Evolutionary conservation across 2,329 filamentous ascomycete species (phyloP).

Genomic region (Hymenoscyphus salicellus): DNA sequence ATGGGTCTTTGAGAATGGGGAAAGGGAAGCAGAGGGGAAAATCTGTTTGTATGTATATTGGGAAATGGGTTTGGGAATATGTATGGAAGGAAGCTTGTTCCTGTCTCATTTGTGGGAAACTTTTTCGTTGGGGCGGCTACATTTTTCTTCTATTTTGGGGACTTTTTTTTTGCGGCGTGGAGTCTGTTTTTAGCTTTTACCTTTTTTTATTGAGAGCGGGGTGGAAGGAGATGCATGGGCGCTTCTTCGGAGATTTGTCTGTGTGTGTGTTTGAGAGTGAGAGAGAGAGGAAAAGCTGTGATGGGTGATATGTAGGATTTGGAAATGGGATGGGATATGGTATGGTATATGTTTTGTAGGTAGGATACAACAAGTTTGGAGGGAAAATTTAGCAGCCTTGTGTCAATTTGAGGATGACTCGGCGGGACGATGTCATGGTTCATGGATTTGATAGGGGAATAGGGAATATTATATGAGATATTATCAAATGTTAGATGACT

Average conservation of each 20-base stretch:
- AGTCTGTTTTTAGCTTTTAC: not conserved
- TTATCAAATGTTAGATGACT: not conserved
- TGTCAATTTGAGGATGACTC: too few relatives aligned
- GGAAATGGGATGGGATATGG: too few relatives aligned
- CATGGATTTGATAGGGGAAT: not conserved
- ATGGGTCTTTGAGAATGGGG: not conserved
- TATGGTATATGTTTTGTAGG: too few relatives aligned
- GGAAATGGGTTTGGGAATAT: constrained; percentile 1
- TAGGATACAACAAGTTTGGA: too few relatives aligned
- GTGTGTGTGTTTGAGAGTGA: too few relatives aligned
- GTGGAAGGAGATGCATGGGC: too few relatives aligned
- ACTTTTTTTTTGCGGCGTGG: not conserved
- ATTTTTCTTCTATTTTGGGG: not conserved
- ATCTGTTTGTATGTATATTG: constrained; percentile 7
- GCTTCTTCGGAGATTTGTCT: too few relatives aligned
- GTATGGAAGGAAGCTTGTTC: not conserved
- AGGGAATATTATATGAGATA: not conserved
- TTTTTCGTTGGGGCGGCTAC: not conserved
- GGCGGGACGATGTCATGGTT: not conserved
- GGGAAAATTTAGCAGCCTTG: too few relatives aligned
- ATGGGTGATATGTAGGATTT: too few relatives aligned
- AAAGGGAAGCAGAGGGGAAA: not conserved
- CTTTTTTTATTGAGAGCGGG: not conserved
- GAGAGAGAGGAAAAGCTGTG: too few relatives aligned
- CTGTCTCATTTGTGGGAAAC: too few relatives aligned